These are phyloP conservation scores for Beta macrorhiza DNA, from an alignment of 179 eudicot species.

Conservation along the genomic window DNA sequence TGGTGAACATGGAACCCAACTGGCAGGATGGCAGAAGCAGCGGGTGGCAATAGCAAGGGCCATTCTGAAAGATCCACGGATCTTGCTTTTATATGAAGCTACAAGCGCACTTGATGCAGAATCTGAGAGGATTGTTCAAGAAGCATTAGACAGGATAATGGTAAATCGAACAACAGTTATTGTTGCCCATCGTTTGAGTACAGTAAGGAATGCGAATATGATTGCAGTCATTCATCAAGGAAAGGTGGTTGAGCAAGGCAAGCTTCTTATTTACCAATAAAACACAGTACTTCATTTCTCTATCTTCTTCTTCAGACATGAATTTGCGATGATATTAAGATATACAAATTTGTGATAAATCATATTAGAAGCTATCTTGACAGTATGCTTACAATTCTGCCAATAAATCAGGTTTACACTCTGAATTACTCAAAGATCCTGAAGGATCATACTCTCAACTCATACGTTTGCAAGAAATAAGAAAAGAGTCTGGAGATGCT, in stretches of 20 bases:
- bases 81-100: slow-evolving; percentile 79
- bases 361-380: background rate
- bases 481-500: slow-evolving; percentile 9
- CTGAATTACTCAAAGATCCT: slow-evolving; percentile 24
- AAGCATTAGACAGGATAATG: slow-evolving; percentile 79
- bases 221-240: slow-evolving; percentile 76
- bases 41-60: slow-evolving; percentile 71
- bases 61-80: slow-evolving; percentile 67
- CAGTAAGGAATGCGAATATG: slow-evolving; percentile 64
- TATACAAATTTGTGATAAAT: background rate
- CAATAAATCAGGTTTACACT: slow-evolving; percentile 18
- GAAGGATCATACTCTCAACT: slow-evolving; percentile 31
- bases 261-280: background rate
- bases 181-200: slow-evolving; percentile 81
- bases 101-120: slow-evolving; percentile 89
- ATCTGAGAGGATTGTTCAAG: slow-evolving; percentile 78
- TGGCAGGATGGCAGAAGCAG: slow-evolving; percentile 67
- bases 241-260: slow-evolving; percentile 78
- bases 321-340: too few species aligned
- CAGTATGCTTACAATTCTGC: background rate
- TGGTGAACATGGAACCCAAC: slow-evolving; percentile 74
- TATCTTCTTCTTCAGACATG: background rate
- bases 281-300: too few species aligned
- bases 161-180: slow-evolving; percentile 65
- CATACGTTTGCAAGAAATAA: slow-evolving; percentile 24